phyloP scores from a whole-genome alignment of 129 eudicot species.

The Lonicera japonica region DNA sequence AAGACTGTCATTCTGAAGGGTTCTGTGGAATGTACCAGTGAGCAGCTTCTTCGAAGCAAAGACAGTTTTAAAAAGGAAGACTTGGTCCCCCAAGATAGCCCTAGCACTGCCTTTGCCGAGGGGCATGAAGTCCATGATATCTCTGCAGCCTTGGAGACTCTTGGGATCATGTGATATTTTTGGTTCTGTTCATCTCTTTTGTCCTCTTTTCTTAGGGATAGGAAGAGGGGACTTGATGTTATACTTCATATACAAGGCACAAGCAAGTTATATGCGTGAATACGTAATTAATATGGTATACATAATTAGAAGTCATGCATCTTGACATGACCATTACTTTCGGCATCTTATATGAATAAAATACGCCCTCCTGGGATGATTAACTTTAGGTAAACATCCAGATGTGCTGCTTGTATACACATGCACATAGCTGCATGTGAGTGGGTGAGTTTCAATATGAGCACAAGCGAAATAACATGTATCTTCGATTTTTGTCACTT shows the following conservation, averaged over 20 bases:
- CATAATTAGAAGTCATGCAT: slow-evolving; percentile 8
- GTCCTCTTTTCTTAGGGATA: not conserved
- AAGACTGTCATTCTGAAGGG: slow-evolving; percentile 54
- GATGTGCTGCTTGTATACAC: not conserved
- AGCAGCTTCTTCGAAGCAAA: slow-evolving; percentile 41
- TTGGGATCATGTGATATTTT: slow-evolving; percentile 35
- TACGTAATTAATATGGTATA: slow-evolving; percentile 3
- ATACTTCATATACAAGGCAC: slow-evolving; percentile 23
- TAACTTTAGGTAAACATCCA: not conserved
- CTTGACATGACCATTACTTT: slow-evolving; percentile 16
- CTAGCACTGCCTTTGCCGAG: slow-evolving; percentile 31
- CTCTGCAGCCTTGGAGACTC: slow-evolving; percentile 42
- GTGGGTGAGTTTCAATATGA: not conserved
- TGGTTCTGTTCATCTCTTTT: slow-evolving; percentile 14
- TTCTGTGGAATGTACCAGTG: slow-evolving; percentile 48
- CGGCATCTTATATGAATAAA: slow-evolving; percentile 2
- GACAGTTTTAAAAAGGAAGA: slow-evolving; percentile 57
- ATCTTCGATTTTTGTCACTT: not conserved
- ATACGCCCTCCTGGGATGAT: not conserved
- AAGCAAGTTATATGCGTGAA: not conserved
- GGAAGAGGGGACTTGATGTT: slow-evolving; percentile 2
- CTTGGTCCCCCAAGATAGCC: slow-evolving; percentile 42
- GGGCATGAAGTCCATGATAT: slow-evolving; percentile 58
- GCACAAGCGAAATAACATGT: not conserved
- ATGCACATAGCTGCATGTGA: not conserved